Base-by-base conservation (phyloP, 1,284 basidiomycete species). In the Cutaneotrichosporon cyanovorans region DNA sequence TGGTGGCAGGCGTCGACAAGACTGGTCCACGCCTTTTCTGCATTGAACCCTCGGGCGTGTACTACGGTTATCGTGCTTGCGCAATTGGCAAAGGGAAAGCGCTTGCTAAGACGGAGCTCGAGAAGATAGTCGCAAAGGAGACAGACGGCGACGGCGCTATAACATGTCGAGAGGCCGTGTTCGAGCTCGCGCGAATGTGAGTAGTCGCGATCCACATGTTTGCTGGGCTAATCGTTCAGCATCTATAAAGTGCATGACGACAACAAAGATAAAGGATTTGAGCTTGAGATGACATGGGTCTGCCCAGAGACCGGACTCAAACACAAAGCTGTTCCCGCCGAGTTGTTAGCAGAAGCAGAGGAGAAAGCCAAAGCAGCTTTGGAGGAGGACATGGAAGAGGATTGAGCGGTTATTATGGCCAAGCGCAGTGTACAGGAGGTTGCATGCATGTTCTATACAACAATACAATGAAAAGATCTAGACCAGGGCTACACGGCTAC, bases 231-330 rank as follows among this genome's bases (percentile, higher is more conserved):
- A n/a, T n/a, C n/a, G 37, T 2, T 30, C 63, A 97, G 92, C 68
- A 93, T 98, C 67, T 91, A 97, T 74, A 81, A 92, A 47, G 91
- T 95, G 14, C 95, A 99, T 66, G 93, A 98, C 57, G 95, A 98
- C 56, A 70, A 71, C 61, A 68, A 71, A 53, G 74, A 87, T 48
- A 96, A 97, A 71, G 93, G 98, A 74, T 98, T 99, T 60, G 95
- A 98, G 70, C 79, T 99, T 20, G 95, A 99, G 72, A 80, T 99
- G 78, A 88, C 91, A 32, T 99, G 95, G 95, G 82, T 97, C 51
- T 82, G 90, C 23, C 78, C 82, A 22, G 89, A 95, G 73, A 87
- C 86, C 19, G 82, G 84, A 22, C 82, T 81, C 39, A 73, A 83
- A 44, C 91, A 97, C 69, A 75, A 80, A 25, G 77, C 81, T 12